phyloP scores from a whole-genome alignment of 495 filamentous ascomycete genomes.

The Penicillium parvum region DNA sequence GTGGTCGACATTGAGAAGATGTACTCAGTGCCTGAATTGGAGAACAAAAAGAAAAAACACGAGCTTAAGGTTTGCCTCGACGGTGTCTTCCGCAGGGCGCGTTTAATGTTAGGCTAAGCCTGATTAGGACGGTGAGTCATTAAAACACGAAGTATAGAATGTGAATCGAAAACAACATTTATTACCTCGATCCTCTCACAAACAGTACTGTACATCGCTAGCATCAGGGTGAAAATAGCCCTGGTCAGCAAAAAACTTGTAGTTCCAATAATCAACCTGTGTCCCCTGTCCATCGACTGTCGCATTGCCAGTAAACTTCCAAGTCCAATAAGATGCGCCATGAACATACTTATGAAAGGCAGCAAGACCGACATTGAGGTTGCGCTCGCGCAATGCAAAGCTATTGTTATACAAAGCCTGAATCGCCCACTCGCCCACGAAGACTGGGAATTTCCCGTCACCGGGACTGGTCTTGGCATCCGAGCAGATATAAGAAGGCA shows the following conservation, averaged over 20 bases:
- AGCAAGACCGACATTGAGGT: constrained; percentile 15
- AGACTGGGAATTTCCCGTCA: constrained; percentile 19
- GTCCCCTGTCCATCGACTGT: constrained; percentile 18
- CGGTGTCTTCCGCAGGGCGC: not conserved
- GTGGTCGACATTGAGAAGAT: constrained; percentile 23
- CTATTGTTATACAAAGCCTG: constrained; percentile 16
- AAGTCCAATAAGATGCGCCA: constrained; percentile 22
- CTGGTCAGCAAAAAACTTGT: constrained; percentile 12
- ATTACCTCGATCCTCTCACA: no score
- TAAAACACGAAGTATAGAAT: no score
- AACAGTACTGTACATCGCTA: not conserved
- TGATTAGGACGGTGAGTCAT: not conserved
- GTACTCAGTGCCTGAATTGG: no score
- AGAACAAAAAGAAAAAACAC: no score
- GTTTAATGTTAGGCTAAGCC: not conserved
- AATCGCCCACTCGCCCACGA: constrained; percentile 24
- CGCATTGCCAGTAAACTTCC: constrained; percentile 19
- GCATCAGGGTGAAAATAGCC: constrained; percentile 8
- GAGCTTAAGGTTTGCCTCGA: not conserved
- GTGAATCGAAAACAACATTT: no score
- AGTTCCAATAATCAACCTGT: constrained; percentile 25
- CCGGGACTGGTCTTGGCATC: constrained; percentile 14
- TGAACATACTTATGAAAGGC: constrained; percentile 16
- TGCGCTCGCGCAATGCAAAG: constrained; percentile 20
- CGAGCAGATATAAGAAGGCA: constrained; percentile 8